Base-by-base conservation (phyloP, 441 rosid species). In the Populus trichocarpa region DNA sequence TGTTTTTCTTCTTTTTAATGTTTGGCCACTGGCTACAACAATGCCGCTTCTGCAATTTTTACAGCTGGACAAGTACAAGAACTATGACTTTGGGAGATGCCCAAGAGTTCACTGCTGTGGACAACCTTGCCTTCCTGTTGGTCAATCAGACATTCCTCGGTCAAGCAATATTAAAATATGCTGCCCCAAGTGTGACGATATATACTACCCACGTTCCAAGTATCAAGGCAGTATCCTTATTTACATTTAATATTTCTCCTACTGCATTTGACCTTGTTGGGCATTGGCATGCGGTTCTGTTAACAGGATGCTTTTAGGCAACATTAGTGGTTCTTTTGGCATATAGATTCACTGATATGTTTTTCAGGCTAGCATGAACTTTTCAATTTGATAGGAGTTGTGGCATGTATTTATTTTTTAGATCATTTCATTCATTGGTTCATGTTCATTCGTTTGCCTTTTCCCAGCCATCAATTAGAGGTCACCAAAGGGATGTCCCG, bases 51-150 rank as follows among this genome's bases (percentile, higher is more conserved):
- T 42, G 53, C 69, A 79, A 59, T 78, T 79, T 35, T 79, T 50
- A 16, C 89, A 96, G 98, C 75, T 92, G 69, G 98, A 96, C 70
- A 96, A 94, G 87, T 96, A 90, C 91, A 96, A 93, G 83, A 94
- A 84, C 81, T 94, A 87, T 78, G 99, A 96, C 81, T 96, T 96
- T 81, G 98, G 99, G 75, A 87, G 98, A 81, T 96, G 99, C 90
- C 99, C 99, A 14, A 89, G 98, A 86, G 97, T 94, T 82, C 94
- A 90, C 89, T 96, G 99, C 85, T 91, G 97, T 85, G 99, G 98
- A 42, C 98, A 94, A 79, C 98, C 97, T n/a, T 96, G 99, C 85
- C 96, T 96, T 83, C 99, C 99, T 0, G 95, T 96, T 82, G 99
- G 99, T 81, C 98, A 96, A 83, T 91, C 99, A 3, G 99, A 96